A percentile compares a stretch with the other conserved stretches of the same genome.
Conservation (phyloP, 495 filamentous ascomycete genomes). For the Hyaloscypha finlandica region DNA sequence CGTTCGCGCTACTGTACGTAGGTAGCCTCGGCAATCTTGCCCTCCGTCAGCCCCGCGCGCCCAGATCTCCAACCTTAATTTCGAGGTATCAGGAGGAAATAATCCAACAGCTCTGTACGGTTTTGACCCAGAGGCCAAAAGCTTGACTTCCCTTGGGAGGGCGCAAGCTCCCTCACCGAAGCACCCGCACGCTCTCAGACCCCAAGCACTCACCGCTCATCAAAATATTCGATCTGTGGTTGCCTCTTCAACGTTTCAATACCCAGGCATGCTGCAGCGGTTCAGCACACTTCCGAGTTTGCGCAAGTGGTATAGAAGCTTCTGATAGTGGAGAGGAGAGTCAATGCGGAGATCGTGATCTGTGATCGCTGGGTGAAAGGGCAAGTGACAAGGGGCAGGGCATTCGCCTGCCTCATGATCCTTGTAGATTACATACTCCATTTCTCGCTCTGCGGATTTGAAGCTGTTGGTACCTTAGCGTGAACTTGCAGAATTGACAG, state of each 20-base stretch:
- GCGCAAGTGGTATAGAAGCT: not conserved
- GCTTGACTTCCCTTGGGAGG: not conserved
- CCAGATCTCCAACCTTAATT: not conserved
- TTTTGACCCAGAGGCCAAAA: not conserved
- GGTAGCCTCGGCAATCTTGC: too few relatives aligned
- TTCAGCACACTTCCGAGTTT: conserved; percentile 5
- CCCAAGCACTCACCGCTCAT: not conserved
- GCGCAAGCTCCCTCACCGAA: not conserved
- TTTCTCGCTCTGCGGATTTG: not conserved
- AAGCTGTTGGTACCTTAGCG: conserved; percentile 7
- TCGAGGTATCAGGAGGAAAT: not conserved
- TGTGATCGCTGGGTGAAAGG: conserved; percentile 4
- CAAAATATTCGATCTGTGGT: not conserved
- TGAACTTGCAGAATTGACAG: not conserved
- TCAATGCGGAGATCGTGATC: conserved; percentile 15
- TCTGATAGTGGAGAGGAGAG: not conserved
- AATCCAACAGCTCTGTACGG: not conserved
- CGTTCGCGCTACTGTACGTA: too few relatives aligned
- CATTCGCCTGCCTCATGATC: conserved; percentile 11
- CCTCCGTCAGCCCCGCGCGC: not conserved
- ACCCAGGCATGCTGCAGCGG: conserved; percentile 1
- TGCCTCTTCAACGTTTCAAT: conserved; percentile 12
- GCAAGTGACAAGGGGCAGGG: not conserved
- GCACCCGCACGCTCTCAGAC: not conserved
- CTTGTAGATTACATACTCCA: conserved; percentile 32